A percentile compares a stretch with the other conserved stretches of the same genome.
Evolutionary conservation across 331 rosid genomes (phyloP).

Genomic region (Pyrus hybrid): DNA sequence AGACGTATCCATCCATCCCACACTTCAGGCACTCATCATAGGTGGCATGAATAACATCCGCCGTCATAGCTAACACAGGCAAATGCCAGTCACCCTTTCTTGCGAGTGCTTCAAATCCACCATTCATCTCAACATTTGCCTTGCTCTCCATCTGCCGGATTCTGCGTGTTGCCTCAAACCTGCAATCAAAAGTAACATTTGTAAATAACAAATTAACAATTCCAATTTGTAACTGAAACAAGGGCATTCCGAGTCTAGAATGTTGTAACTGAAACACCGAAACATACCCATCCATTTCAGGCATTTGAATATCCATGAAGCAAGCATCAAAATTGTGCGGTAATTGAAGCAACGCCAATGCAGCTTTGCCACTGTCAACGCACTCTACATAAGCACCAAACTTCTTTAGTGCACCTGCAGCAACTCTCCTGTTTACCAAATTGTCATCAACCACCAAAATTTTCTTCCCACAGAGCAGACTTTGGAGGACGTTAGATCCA

Average conservation of each 20-base stretch:
- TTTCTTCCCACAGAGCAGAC: conserved; percentile 70
- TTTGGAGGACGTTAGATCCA: conserved; percentile 51
- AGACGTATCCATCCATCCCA: conserved; percentile 97
- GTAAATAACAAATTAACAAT: too few relatives aligned
- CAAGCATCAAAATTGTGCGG: conserved; percentile 94
- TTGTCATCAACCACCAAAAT: conserved; percentile 95
- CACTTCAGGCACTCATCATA: conserved; percentile 68
- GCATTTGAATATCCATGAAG: conserved; percentile 99
- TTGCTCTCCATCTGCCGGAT: conserved; percentile 67
- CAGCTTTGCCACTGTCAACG: conserved; percentile 80
- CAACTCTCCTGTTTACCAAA: conserved; percentile 78
- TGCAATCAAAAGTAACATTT: conserved; percentile 15
- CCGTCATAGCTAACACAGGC: conserved; percentile 95
- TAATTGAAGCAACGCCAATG: conserved; percentile 69
- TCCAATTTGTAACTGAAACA: background rate
- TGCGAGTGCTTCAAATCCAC: conserved; percentile 32
- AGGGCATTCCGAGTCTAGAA: background rate
- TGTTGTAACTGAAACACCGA: background rate
- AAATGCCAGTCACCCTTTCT: conserved; percentile 47
- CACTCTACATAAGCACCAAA: conserved; percentile 85
- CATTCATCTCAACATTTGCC: conserved; percentile 43
- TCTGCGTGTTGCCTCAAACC: conserved; percentile 76
- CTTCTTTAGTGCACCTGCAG: conserved; percentile 87
- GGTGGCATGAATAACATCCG: conserved; percentile 94
- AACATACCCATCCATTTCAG: conserved; percentile 98